phyloP scores from a whole-genome alignment of 352 stramenopile species.

The Peronospora belbahrii region DNA sequence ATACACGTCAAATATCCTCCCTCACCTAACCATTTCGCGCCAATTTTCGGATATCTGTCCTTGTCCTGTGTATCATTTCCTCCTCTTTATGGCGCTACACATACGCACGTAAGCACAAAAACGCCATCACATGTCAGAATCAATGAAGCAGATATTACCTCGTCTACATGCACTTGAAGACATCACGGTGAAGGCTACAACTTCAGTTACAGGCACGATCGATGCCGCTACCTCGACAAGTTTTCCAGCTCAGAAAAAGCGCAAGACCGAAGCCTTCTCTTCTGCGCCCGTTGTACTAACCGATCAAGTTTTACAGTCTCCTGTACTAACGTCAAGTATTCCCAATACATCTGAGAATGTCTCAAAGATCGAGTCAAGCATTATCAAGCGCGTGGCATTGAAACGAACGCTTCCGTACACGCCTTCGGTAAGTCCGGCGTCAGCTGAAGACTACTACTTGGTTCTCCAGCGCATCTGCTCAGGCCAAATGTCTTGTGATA shows the following conservation, averaged over 20 bases:
- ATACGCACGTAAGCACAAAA: slow-evolving; percentile 27
- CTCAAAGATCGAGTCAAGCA: slow-evolving; percentile 1
- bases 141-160: slow-evolving; percentile 12
- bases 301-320: slow-evolving; percentile 12
- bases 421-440: background rate
- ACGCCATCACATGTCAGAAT: slow-evolving; percentile 10
- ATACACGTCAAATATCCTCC: no score
- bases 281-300: slow-evolving; percentile 18
- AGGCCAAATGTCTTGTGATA: slow-evolving; percentile 9
- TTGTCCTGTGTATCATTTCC: background rate
- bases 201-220: background rate
- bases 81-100: background rate
- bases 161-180: slow-evolving; percentile 11
- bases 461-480: slow-evolving; percentile 31
- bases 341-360: slow-evolving; percentile 6
- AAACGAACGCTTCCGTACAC: slow-evolving; percentile 18
- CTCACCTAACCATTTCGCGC: no score
- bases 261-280: slow-evolving; percentile 14
- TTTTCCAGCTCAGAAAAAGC: slow-evolving; percentile 21
- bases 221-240: background rate
- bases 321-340: background rate
- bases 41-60: slow-evolving; percentile 4
- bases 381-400: slow-evolving; percentile 1
- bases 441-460: slow-evolving; percentile 4
- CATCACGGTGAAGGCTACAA: background rate